Base-by-base conservation (phyloP, 2,329 filamentous ascomycete genomes). In the Fusarium subtropicale region DNA sequence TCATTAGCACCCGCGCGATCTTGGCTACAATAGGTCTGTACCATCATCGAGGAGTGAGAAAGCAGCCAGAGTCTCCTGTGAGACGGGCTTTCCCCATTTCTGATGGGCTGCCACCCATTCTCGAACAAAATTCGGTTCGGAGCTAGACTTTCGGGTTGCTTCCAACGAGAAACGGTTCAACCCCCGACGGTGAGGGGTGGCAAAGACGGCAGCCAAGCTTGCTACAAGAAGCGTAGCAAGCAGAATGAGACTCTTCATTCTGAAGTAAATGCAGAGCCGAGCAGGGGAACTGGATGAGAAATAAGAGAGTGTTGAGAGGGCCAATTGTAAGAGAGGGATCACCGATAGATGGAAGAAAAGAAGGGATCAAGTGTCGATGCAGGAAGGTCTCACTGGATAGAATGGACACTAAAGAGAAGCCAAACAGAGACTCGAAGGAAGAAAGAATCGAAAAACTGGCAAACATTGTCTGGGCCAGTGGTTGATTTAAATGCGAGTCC, bases 51-150 rank as follows among this genome's bases (percentile, higher is more conserved):
- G 66, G n/a, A 80, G 71, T 7, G 75, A 73, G 55, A 79, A 74
- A 3, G 66, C 64, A 10, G 70, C 63, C 12, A 69, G 20, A 15
- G 69, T 57, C 8, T 72, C 62, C 22, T 57, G 54, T 1, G 75
- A 57, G 31, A 73, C 57, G 4, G 62, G 67, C 11, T 67, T 74
- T 7, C 78, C 79, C 79, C 79, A 81, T 73, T 78, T 79, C 64
- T 71, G 66, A 18, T 73, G 75, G 7, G 74, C 77, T 15, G 77
- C 76, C 9, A 71, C 74, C 75, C 76, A 79, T 39, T 80, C 79
- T 20, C 70, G 71, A 15, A 76, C 64, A 64, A 79, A 81, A 56
- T 79, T 68, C 18, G 74, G 71, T 58, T 73, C 72, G n/a, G 60
- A 66, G 15, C 61, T 53, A 13, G 55, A 56, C 4, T 64, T 71